Conservation (phyloP, 306 rosid genomes). For the Geum urbanum region DNA sequence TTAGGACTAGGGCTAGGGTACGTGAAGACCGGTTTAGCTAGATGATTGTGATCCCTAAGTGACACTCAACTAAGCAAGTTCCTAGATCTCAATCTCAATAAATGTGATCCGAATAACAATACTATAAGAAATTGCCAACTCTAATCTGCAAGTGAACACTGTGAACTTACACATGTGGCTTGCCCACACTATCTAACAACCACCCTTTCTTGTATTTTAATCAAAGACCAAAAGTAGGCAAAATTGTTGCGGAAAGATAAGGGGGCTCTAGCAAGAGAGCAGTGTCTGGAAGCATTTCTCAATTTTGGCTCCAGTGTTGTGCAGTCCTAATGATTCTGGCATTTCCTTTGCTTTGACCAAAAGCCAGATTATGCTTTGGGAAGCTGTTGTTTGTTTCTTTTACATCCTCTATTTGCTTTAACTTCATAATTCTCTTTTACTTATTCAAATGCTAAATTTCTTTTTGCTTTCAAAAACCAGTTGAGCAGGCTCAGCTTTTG, state of each 20-base stretch:
- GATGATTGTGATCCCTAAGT: not conserved
- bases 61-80: not conserved
- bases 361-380: not conserved
- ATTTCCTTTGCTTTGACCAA: conserved; percentile 18
- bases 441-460: not conserved
- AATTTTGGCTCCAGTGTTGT: not conserved
- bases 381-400: conserved; percentile 12
- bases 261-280: no score
- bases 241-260: not conserved
- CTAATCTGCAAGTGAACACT: conserved; percentile 4
- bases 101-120: conserved; percentile 6
- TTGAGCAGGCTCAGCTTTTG: not conserved
- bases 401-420: conserved; percentile 1
- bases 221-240: not conserved
- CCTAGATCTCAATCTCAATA: conserved; percentile 3
- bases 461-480: not conserved
- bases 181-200: conserved; percentile 1
- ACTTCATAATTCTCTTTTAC: conserved; percentile 4
- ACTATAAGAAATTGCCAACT: conserved; percentile 11
- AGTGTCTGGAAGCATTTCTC: conserved; percentile 6
- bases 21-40: not conserved
- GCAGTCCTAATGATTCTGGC: conserved; percentile 17
- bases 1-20: not conserved
- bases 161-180: conserved; percentile 12
- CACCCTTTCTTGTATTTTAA: conserved; percentile 10